Base-by-base conservation (phyloP, 2,329 filamentous ascomycete genomes). In the Parastagonospora nodorum region DNA sequence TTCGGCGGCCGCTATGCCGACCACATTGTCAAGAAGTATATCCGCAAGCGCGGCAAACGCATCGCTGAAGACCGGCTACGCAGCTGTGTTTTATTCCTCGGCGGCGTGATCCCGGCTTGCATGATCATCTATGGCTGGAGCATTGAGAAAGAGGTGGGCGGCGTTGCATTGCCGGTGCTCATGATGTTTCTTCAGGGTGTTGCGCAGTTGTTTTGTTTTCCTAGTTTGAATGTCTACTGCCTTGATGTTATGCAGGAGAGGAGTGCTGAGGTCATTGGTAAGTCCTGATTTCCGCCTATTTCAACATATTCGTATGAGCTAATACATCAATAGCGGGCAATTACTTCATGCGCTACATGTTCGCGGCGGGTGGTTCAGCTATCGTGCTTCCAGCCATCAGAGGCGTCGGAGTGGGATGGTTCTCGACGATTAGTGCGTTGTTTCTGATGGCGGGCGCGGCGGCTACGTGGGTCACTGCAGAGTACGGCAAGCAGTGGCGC, bases 391-490 rank as follows among this genome's bases (percentile, higher is more conserved):
- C 90, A 0, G 88, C 86, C 1, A 81, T 92, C n/a, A 78, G 91
- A 52, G 76, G 73, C 28, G 87, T 94, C 47, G 90, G 90, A 3
- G 86, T 93, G 0, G 90, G 90, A 0, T 92, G 89, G 88, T 92
- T 92, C 68, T 86, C 82, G 39, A 92, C 89, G 1, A 86, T 92
- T 50, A 84, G 80, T 42, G 82, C 85, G 0, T 48, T 73, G 1
- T 88, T 88, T 52, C 64, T 88, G 42, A 65, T 83, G 1, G 58
- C 73, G 2, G 73, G 77, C 12, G 76, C 83, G 0, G 61, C 66
- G 0, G 74, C 74, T 7, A 74, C 82, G 0, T 80, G 77, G 73
- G 69, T 78, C 2, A 80, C 78, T 1, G 78, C 81, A 3, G 48
- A 76, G 8, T 82, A 78, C 63, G 83, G 83, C 0, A 73, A 75